phyloP scores from a whole-genome alignment of 352 stramenopile species.

The Pythium biforme region DNA sequence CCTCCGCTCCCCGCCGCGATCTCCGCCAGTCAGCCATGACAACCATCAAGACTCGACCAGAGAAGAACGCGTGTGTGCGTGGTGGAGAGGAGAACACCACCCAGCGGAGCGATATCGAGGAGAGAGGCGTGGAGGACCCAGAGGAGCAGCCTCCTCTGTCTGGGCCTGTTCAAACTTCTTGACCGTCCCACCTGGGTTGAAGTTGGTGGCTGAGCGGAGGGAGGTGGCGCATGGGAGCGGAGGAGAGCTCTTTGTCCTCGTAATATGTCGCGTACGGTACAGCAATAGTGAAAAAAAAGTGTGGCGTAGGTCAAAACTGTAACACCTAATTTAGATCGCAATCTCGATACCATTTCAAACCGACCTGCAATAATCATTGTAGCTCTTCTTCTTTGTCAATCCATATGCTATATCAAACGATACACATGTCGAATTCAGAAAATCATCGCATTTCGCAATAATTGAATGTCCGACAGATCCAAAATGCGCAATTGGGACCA shows the following conservation, averaged over 20 bases:
- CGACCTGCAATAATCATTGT: not conserved
- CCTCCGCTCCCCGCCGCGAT: not conserved
- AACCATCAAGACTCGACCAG: not conserved
- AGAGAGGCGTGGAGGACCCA: not conserved
- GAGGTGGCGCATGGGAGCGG: not conserved
- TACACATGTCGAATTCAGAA: not conserved
- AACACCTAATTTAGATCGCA: constrained; percentile 14
- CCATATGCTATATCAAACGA: not conserved
- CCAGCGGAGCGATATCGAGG: not conserved
- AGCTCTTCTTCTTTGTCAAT: not conserved
- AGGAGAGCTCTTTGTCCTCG: constrained; percentile 4
- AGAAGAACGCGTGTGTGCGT: not conserved
- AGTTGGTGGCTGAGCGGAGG: not conserved
- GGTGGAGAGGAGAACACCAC: not conserved
- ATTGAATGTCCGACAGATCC: constrained; percentile 3
- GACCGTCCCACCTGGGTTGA: not conserved
- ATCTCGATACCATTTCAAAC: not conserved
- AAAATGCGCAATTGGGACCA: not conserved
- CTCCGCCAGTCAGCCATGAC: not conserved
- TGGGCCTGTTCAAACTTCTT: not conserved
- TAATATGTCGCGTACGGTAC: constrained; percentile 27
- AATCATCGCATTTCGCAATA: not conserved
- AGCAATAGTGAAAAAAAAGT: not conserved
- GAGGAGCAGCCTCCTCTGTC: not conserved
- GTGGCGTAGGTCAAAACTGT: constrained; percentile 2